Base-by-base conservation (phyloP, 163 green algal species). In the Smithsoniella earleae region DNA sequence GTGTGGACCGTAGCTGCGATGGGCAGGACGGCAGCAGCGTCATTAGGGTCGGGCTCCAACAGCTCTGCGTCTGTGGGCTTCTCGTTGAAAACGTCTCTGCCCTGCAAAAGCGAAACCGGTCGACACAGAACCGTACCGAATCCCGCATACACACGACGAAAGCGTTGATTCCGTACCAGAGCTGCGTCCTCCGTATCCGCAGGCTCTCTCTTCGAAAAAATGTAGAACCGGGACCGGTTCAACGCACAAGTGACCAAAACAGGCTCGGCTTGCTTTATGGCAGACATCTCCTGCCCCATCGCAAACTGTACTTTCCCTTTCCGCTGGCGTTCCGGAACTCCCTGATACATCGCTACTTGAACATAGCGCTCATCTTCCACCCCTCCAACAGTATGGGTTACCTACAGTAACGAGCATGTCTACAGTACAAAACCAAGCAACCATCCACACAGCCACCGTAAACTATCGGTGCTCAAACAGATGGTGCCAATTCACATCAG, bases 71-170 rank as follows among this genome's bases (percentile, higher is more conserved):
- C 76, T 2, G 66, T 81, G 0, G 92, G 91, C 79, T 95, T 94
- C 81, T 98, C 92, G 77, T 99, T 99, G 84, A 96, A 97, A n/a
- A 97, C 87, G 75, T 98, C 92, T 44, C 92, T 82, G 3, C 89
- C 89, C 34, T 69, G 58, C 52, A 65, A 20, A 54, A 54, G 44
- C 18, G 18, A 18, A 54, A 20, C 44, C 44, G 44, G 18, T 18
- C 44, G 44, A 20, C 44, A 1, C 20, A 54, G 44, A 18, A 54
- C 44, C 44, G 44, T 54, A 54, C 44, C n/a, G n/a, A n/a, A n/a
- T n/a, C n/a, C n/a, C n/a, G n/a, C n/a, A n/a, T n/a, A n/a, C n/a
- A n/a, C n/a, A n/a, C n/a, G n/a, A n/a, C n/a, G n/a, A n/a, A n/a
- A n/a, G n/a, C n/a, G n/a, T n/a, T n/a, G n/a, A n/a, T n/a, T n/a